Percentiles rank a stretch among this genome's conserved stretches.
phyloP scores from a whole-genome alignment of 148 eudicot species.

The Vaccinium darrowii region DNA sequence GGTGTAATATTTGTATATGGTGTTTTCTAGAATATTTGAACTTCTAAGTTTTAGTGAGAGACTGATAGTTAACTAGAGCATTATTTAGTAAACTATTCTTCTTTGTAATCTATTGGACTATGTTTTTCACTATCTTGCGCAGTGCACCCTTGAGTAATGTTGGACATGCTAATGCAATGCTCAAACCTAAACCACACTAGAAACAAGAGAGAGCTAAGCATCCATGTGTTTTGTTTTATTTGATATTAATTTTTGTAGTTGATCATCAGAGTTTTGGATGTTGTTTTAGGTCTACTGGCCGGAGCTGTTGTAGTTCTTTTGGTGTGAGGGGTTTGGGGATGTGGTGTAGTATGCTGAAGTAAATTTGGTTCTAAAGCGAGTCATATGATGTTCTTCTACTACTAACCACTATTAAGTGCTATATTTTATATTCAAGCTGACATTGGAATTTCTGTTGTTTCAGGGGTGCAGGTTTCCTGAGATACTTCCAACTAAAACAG shows the following conservation, averaged over 20 bases:
- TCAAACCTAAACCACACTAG: not conserved
- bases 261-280: not conserved
- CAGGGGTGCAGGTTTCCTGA: constrained; percentile 95
- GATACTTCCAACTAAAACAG: constrained; percentile 82
- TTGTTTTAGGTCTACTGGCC: not conserved
- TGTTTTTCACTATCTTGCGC: not conserved
- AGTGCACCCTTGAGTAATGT: not conserved
- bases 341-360: not conserved
- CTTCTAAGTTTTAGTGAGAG: not conserved
- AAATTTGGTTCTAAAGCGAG: not conserved
- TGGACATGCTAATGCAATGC: not conserved
- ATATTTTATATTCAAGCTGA: constrained; percentile 1
- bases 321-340: not conserved
- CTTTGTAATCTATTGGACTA: not conserved
- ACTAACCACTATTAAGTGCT: not conserved
- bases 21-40: not conserved
- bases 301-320: not conserved
- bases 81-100: not conserved
- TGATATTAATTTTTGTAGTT: not conserved
- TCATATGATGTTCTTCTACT: not conserved
- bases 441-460: constrained; percentile 18
- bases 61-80: not conserved
- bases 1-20: not conserved
- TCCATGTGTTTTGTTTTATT: not conserved
- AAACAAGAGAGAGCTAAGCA: not conserved